phyloP scores from a whole-genome alignment of 495 filamentous ascomycete genomes.

The Xylaria acuta region DNA sequence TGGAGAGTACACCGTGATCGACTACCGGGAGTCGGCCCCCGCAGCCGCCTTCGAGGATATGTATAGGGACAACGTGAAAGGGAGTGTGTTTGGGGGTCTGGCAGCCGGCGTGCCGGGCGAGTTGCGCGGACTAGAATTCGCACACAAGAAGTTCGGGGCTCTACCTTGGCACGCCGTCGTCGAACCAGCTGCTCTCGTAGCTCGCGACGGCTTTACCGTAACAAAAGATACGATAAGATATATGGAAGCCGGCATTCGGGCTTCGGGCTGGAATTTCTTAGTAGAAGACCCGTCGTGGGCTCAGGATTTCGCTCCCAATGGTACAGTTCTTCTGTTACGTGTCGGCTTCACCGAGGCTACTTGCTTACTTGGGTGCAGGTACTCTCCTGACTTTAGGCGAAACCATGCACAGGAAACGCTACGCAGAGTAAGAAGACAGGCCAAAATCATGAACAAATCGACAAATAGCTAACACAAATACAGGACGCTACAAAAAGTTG shows the following conservation, averaged over 20 bases:
- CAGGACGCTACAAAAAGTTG: conserved; percentile 74
- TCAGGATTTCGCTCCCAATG: conserved; percentile 84
- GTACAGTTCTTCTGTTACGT: conserved; percentile 28
- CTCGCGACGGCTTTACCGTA: conserved; percentile 73
- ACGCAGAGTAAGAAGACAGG: conserved; percentile 61
- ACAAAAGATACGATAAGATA: conserved; percentile 73
- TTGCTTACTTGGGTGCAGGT: conserved; percentile 34
- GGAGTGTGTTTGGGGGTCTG: conserved; percentile 50
- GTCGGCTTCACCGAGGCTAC: background rate
- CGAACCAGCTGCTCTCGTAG: conserved; percentile 73
- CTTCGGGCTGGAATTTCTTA: conserved; percentile 62
- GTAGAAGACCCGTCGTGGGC: conserved; percentile 78
- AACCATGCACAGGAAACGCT: conserved; percentile 76
- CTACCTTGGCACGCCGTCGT: conserved; percentile 73
- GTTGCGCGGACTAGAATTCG: conserved; percentile 73
- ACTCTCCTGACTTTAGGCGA: conserved; percentile 70
- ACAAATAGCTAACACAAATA: conserved; percentile 9
- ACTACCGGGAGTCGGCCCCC: conserved; percentile 87
- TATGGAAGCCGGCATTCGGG: conserved; percentile 56
- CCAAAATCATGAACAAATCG: background rate
- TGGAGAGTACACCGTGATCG: conserved; percentile 75
- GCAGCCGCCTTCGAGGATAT: conserved; percentile 79
- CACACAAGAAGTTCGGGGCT: conserved; percentile 65
- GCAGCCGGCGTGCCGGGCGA: conserved; percentile 79
- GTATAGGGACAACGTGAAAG: conserved; percentile 60